These are phyloP conservation scores for Pistacia vera DNA, from an alignment of 345 rosid species.

Conservation along the genomic window DNA sequence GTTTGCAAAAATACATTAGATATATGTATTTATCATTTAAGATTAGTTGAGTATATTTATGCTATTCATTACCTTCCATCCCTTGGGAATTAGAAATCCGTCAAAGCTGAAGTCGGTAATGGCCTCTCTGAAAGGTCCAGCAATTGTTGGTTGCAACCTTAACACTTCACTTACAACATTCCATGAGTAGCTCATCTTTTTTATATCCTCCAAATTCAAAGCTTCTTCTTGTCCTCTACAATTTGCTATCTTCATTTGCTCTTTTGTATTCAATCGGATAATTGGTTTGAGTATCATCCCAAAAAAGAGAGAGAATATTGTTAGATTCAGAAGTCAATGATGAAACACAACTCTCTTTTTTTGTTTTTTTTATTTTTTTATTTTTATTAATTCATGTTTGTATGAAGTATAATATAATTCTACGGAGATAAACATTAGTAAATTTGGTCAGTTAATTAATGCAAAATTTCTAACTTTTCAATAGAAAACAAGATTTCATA, in stretches of 20 bases:
- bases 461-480: too few species aligned
- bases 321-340: too few species aligned
- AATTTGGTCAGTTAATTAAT: too few species aligned
- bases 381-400: too few species aligned
- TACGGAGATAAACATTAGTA: too few species aligned
- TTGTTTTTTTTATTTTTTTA: too few species aligned
- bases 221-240: constrained; percentile 14
- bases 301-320: too few species aligned
- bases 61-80: constrained; percentile 22
- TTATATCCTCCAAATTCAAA: constrained; percentile 4
- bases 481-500: too few species aligned
- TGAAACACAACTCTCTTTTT: too few species aligned
- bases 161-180: background rate
- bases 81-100: constrained; percentile 6
- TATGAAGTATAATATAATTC: too few species aligned
- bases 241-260: background rate
- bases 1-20: too few species aligned
- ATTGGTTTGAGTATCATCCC: background rate
- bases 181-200: background rate
- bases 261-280: constrained; percentile 13
- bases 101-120: too few species aligned
- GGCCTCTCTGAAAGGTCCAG: constrained; percentile 14
- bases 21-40: background rate
- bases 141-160: background rate
- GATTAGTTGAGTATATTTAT: background rate